Evolutionary conservation across 257 asterid genomes (phyloP).

Genomic region (Solanum virginianum): DNA sequence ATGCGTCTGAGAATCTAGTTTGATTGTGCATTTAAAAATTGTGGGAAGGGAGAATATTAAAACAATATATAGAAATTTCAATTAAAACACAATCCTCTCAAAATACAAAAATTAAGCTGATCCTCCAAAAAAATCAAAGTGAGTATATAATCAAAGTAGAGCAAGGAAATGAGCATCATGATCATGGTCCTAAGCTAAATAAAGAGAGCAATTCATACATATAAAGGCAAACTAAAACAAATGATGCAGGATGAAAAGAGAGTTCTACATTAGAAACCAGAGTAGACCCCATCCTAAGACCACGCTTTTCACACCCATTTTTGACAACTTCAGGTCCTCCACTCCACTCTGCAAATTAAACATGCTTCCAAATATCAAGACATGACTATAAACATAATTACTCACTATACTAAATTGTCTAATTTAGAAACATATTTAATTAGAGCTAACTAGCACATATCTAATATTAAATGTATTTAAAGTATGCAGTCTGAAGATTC

Average conservation of each 20-base stretch:
- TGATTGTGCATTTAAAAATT: not conserved
- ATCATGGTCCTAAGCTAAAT: not conserved
- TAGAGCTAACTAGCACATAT: not conserved
- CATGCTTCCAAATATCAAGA: not conserved
- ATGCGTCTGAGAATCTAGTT: not conserved
- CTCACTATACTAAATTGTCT: not conserved
- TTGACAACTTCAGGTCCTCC: not conserved
- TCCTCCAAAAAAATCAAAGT: not conserved
- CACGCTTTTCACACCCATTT: not conserved
- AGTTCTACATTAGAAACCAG: not conserved
- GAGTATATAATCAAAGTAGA: not conserved
- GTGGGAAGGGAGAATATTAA: not conserved
- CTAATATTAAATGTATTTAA: not conserved
- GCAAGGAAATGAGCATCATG: not conserved
- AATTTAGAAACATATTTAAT: not conserved
- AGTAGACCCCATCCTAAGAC: not conserved
- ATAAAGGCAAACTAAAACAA: not conserved
- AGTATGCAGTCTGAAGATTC: not conserved
- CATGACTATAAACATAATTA: not conserved
- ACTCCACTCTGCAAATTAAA: constrained; percentile 1
- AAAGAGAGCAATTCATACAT: not conserved
- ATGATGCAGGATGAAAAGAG: not conserved
- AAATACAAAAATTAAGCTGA: not conserved
- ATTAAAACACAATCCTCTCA: not conserved
- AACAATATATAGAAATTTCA: not conserved